phyloP scores from a whole-genome alignment of 2,329 filamentous ascomycete species.

The Penicillium italicum region DNA sequence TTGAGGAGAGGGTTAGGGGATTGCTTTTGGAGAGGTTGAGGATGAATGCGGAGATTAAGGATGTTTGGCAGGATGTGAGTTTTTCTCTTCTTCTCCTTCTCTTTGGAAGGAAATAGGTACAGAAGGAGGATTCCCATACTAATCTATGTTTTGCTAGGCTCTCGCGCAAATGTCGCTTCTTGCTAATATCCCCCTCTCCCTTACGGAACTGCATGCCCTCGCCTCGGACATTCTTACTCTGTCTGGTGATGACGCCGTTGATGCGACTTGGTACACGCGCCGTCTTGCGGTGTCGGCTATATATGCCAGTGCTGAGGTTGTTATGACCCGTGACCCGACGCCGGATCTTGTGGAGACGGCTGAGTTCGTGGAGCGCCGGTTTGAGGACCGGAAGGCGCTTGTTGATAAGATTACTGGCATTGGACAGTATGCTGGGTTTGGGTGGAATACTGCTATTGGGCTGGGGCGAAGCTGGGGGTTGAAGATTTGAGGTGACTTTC shows the following conservation, averaged over 20 bases:
- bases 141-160: conserved; percentile 53
- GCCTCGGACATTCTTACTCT: conserved; percentile 92
- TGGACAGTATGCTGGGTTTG: conserved; percentile 78
- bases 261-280: conserved; percentile 83
- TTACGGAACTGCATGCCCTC: conserved; percentile 74
- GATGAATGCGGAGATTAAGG: conserved; percentile 68
- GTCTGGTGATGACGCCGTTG: conserved; percentile 75
- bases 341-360: conserved; percentile 71
- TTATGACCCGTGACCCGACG: conserved; percentile 87
- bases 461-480: conserved; percentile 83
- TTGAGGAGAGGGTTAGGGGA: conserved; percentile 63
- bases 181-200: conserved; percentile 67
- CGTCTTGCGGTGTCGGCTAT: conserved; percentile 60
- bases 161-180: conserved; percentile 87
- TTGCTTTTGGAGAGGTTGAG: conserved; percentile 73
- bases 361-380: conserved; percentile 70
- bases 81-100: neutral
- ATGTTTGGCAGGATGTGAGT: conserved; percentile 80
- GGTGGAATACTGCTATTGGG: conserved; percentile 71
- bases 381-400: conserved; percentile 64
- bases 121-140: conserved; percentile 1
- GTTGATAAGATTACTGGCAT: conserved; percentile 62
- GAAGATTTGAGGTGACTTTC: conserved; percentile 58
- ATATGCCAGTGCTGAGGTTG: conserved; percentile 79
- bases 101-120: neutral